A percentile compares a stretch with the other conserved stretches of the same genome.
Evolutionary conservation across 176 grass and related monocot genomes (phyloP).

Genomic region (Calamus simplicifolius): DNA sequence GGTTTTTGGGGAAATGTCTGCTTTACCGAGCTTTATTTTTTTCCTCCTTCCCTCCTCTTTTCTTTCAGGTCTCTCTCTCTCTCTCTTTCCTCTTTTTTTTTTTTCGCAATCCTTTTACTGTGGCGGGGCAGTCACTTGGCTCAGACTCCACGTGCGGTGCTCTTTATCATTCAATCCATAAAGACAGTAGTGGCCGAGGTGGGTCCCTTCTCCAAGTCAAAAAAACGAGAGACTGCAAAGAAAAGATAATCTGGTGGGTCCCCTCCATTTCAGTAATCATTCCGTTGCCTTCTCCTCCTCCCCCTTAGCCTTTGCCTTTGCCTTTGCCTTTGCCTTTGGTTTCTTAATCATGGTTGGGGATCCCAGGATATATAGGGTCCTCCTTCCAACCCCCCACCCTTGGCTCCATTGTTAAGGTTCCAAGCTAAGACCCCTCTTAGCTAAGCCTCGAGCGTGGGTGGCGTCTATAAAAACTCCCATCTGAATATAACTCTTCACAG

Average conservation of each 20-base stretch:
- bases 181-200: constrained; percentile 41
- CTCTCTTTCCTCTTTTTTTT: constrained; percentile 8
- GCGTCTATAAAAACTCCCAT: too few relatives aligned
- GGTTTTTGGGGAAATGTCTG: constrained; percentile 14
- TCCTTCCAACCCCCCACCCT: not conserved
- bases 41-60: constrained; percentile 5
- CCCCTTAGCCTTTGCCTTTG: not conserved
- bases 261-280: constrained; percentile 20
- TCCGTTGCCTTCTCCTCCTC: not conserved
- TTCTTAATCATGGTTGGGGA: constrained; percentile 6
- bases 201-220: constrained; percentile 39
- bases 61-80: constrained; percentile 1
- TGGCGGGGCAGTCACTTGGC: constrained; percentile 71
- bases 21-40: constrained; percentile 11
- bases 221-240: not conserved
- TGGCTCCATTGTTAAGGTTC: not conserved
- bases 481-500: too few relatives aligned
- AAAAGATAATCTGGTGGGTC: constrained; percentile 7
- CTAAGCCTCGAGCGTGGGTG: too few relatives aligned
- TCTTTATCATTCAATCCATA: constrained; percentile 83
- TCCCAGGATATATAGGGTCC: not conserved
- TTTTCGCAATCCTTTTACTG: constrained; percentile 47
- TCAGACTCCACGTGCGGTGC: constrained; percentile 95
- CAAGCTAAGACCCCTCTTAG: too few relatives aligned
- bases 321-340: not conserved